Conservation (phyloP, 352 stramenopile genomes). For the Halophytophthora batemanensis region DNA sequence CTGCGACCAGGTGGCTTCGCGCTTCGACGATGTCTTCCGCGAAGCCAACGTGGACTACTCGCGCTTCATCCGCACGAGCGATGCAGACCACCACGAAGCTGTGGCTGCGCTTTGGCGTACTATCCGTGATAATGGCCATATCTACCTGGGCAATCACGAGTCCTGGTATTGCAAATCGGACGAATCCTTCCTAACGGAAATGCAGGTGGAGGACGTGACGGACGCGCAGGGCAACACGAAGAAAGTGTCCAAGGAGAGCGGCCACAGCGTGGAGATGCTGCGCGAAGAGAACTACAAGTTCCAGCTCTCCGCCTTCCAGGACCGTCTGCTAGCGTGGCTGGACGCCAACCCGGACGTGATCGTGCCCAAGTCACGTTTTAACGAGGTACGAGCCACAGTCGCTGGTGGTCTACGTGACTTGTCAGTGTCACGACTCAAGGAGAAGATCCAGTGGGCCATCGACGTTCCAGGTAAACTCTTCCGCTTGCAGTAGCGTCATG, state of each 20-base stretch:
- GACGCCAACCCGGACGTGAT: slow-evolving; percentile 88
- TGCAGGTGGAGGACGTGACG: slow-evolving; percentile 90
- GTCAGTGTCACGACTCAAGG: slow-evolving; percentile 94
- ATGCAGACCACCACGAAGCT: slow-evolving; percentile 88
- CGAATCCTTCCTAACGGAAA: slow-evolving; percentile 98
- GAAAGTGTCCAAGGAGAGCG: slow-evolving; percentile 88
- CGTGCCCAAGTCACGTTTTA: slow-evolving; percentile 86
- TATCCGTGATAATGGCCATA: slow-evolving; percentile 90
- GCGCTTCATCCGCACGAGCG: slow-evolving; percentile 97
- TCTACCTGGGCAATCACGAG: slow-evolving; percentile 97
- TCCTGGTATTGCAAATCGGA: slow-evolving; percentile 99
- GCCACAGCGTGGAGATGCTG: slow-evolving; percentile 92
- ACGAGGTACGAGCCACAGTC: slow-evolving; percentile 91
- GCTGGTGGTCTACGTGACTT: slow-evolving; percentile 93
- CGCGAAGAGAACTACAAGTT: slow-evolving; percentile 99
- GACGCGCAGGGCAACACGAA: slow-evolving; percentile 31
- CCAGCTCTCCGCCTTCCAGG: slow-evolving; percentile 92
- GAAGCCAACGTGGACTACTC: slow-evolving; percentile 92
- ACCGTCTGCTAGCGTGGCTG: slow-evolving; percentile 90
- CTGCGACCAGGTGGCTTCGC: slow-evolving; percentile 89
- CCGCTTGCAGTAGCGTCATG: neutral
- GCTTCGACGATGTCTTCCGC: slow-evolving; percentile 90
- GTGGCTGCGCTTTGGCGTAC: slow-evolving; percentile 92
- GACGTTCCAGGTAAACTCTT: slow-evolving; percentile 76
- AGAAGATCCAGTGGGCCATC: slow-evolving; percentile 96